A percentile compares a stretch with the other conserved stretches of the same genome.
Evolutionary conservation across 805 yeast species (phyloP).

Genomic region (Metschnikowia lochheadii): DNA sequence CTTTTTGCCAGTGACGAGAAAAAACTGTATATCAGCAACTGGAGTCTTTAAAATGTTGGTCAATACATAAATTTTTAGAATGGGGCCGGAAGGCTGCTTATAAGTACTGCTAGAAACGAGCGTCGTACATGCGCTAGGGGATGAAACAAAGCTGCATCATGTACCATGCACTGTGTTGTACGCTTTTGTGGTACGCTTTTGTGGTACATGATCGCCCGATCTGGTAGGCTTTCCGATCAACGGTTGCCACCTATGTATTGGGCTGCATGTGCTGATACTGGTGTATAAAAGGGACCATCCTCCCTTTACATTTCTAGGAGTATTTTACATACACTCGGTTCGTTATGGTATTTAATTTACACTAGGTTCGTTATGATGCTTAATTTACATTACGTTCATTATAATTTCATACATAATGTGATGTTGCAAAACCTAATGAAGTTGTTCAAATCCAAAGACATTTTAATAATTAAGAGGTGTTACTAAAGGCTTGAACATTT

Average conservation of each 20-base stretch:
- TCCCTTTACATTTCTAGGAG: neutral
- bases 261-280: neutral
- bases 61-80: neutral
- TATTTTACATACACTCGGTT: neutral
- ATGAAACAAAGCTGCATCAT: neutral
- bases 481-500: no score
- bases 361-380: neutral
- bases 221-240: neutral
- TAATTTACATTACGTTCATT: neutral
- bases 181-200: neutral
- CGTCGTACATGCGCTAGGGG: neutral
- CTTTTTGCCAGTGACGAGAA: slow-evolving; percentile 25
- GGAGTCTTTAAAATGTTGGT: slow-evolving; percentile 10
- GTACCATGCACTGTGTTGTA: neutral
- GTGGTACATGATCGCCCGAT: neutral
- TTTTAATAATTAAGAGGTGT: no score
- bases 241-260: neutral
- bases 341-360: neutral
- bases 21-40: slow-evolving; percentile 15
- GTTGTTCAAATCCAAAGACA: no score
- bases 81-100: neutral
- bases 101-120: neutral
- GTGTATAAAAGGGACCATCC: neutral
- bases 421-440: no score
- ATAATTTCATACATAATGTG: neutral